Evolutionary conservation across 805 yeast genomes (phyloP), one percentile per base, ranked within the genome.

Genomic region (Kluyveromyces siamensis): DNA sequence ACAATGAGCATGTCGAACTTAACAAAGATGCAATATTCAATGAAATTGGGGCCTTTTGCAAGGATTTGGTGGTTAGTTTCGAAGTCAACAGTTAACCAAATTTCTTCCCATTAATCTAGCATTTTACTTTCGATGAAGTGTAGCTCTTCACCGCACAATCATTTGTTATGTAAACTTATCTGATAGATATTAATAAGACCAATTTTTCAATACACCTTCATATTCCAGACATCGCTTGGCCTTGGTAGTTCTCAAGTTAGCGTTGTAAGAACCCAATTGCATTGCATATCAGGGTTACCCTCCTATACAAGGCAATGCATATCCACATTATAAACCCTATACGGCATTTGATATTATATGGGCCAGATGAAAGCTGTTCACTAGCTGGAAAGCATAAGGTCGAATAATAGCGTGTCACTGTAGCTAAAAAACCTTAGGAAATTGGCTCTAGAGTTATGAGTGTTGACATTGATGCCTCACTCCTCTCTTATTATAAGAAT

Each of bases 1-100:
- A 72, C 35, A 65, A 72, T 6, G 78, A 73, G 48, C 67, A 66
- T 39, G 83, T 86, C 11, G 71, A 71, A 37, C 68, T 88, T 50
- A 87, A 88, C 65, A 83, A 76, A 60, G 84, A 78, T 14, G 84
- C 91, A 2, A 74, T 87, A n/a, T 67, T 83, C 50, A 73, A 76
- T 50, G 96, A 91, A 65, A 84, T 93, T 38, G 71, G 75, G 36
- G 69, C 75, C 27, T 70, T 83, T 52, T 87, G 90, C 13, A 87
- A 85, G 48, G 90, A 84, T 51, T 65, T 86, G 50, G 72, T 79
- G 45, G 70, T 69, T 50, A 67, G 68, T 21, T 71, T 74, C 40
- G 67, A 68, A 38, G 39, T 55, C 11, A 59, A 66, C 44, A 56
- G 53, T 47, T 33, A 30, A 46, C 35, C 35, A 52, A 50, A 33